Evolutionary conservation across 495 filamentous ascomycete genomes (phyloP), one percentile per base, ranked within the genome.

Genomic region (Talaromyces wortmannii): DNA sequence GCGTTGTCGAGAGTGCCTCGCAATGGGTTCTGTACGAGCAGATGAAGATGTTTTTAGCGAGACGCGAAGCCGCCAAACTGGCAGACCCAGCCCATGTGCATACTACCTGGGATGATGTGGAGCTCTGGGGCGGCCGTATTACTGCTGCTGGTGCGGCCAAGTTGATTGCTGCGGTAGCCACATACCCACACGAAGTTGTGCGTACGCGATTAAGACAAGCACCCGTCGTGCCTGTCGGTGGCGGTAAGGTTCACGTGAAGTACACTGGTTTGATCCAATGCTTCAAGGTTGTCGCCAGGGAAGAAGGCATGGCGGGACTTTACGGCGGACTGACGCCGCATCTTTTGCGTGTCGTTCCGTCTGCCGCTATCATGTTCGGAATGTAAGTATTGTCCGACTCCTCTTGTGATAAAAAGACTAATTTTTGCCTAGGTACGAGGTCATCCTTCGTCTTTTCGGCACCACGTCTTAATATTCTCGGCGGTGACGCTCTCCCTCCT

Each of bases 291-390:
- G 75, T 83, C 29, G 75, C 67, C 61, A 76, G 71, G 57, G 79
- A 84, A 55, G 81, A 83, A 63, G 80, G 81, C 10, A 67, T 82
- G 68, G 72, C 64, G 6, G 78, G 71, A 5, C 57, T 84, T 53
- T 83, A 84, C 57, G 81, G 80, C 5, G 81, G 81, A 2, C 63
- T 84, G 52, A 80, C 79, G 10, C 80, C 81, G 43, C 81, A 84
- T 59, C 69, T 83, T 67, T 61, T 84, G 31, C 70, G 81, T 33
- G 68, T 71, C 15, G 91, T 96, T 10, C 91, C 91, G 3, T 92
- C 88, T 55, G 91, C 91, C 13, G 90, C 87, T 50, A 94, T 96
- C 61, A 95, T 92, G 90, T 95, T 95, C 63, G 90, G 90, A 64
- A 91, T 91, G 78, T 95, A 61, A 62, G 68, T 58, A 46, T 45